Evolutionary conservation across 352 stramenopile species (phyloP).

Genomic region (Phytophthora sp.): DNA sequence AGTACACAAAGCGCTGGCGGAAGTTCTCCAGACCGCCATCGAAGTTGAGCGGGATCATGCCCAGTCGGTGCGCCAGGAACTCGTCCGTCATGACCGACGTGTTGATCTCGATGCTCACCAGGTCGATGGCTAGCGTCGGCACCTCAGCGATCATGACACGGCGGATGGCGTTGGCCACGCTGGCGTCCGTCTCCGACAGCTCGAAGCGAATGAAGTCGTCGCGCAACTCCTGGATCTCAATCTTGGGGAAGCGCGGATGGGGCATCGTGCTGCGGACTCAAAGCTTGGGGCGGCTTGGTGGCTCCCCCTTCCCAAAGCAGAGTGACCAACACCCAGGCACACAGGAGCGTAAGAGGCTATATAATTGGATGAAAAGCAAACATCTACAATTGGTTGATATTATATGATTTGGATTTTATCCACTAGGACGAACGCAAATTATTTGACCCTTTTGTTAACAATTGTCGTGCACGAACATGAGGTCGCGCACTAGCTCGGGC

Average conservation of each 20-base stretch:
- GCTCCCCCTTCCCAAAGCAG: conserved; percentile 15
- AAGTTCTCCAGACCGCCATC: conserved; percentile 89
- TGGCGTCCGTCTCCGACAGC: conserved; percentile 96
- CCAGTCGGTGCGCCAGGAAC: conserved; percentile 97
- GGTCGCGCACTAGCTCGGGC: conserved; percentile 52
- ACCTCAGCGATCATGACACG: conserved; percentile 98
- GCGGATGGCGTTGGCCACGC: conserved; percentile 96
- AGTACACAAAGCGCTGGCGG: conserved; percentile 91
- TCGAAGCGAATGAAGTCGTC: conserved; percentile 98
- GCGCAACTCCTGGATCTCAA: conserved; percentile 94
- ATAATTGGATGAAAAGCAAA: conserved; percentile 23
- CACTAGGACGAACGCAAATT: conserved; percentile 11
- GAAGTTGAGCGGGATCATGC: conserved; percentile 96
- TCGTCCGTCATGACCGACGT: conserved; percentile 98
- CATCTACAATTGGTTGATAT: conserved; percentile 1
- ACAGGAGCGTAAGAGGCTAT: conserved; percentile 14
- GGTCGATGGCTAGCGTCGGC: conserved; percentile 98
- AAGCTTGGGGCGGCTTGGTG: background rate
- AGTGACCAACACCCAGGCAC: conserved; percentile 22
- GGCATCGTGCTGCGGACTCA: conserved; percentile 56
- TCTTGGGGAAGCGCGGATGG: conserved; percentile 92
- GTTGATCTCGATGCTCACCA: conserved; percentile 98
- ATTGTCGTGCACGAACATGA: conserved; percentile 60
- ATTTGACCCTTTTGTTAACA: conserved; percentile 42
- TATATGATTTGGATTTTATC: conserved; percentile 4